phyloP scores from a whole-genome alignment of 805 yeast genomes.

The Sugiyamaella marilandica region DNA sequence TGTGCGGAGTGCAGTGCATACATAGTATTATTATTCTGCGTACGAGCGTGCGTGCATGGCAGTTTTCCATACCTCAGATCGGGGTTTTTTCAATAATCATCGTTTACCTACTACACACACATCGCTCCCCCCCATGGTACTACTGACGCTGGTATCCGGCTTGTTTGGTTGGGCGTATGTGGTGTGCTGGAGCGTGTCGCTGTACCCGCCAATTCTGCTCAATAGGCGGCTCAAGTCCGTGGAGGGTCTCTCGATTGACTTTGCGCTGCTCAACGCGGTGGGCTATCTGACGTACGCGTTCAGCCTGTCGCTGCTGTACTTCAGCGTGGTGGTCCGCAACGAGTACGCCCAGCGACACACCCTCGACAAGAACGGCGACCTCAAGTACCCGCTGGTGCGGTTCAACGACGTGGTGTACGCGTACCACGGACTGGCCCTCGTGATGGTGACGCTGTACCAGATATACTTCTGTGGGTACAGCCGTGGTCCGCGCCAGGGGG shows the following conservation, averaged over 20 bases:
- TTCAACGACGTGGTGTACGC: constrained; percentile 43
- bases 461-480: constrained; percentile 35
- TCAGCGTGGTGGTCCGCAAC: constrained; percentile 30
- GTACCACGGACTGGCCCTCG: constrained; percentile 40
- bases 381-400: constrained; percentile 38
- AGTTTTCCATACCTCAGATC: too few species aligned
- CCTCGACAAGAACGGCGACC: constrained; percentile 18
- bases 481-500: constrained; percentile 28
- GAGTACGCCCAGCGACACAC: constrained; percentile 34
- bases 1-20: too few species aligned
- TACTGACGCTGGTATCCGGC: not conserved
- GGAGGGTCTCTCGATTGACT: constrained; percentile 36
- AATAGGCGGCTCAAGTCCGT: constrained; percentile 31
- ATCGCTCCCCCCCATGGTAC: too few species aligned
- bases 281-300: constrained; percentile 34
- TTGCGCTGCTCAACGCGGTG: constrained; percentile 32
- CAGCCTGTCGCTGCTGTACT: constrained; percentile 31
- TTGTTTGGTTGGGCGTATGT: constrained; percentile 1
- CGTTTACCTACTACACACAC: too few species aligned
- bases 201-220: constrained; percentile 35
- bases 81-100: too few species aligned
- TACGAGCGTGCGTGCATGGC: too few species aligned
- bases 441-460: constrained; percentile 36
- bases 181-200: constrained; percentile 30
- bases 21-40: too few species aligned